Evolutionary conservation across 192 early-diverging fungal genomes (phyloP).

Genomic region (Coemansia sp.): DNA sequence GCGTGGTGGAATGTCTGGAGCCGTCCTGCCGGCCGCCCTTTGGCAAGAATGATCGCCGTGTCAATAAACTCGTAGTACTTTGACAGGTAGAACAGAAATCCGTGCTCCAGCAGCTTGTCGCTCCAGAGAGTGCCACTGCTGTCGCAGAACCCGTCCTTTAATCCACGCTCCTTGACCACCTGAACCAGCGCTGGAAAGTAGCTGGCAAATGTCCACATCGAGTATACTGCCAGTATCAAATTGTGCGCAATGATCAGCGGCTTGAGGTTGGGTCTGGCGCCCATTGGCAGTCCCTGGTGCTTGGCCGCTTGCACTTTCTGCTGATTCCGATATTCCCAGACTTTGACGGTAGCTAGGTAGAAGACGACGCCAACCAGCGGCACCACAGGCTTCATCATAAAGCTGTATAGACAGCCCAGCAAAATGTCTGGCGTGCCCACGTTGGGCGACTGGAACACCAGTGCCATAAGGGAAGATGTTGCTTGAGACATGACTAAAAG

Average conservation of each 20-base stretch:
- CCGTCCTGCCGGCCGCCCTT: conserved; percentile 66
- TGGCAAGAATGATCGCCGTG: conserved; percentile 79
- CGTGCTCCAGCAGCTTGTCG: conserved; percentile 67
- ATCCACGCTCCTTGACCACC: conserved; percentile 52
- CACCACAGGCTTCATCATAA: conserved; percentile 64
- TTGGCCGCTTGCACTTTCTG: conserved; percentile 6
- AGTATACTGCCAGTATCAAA: conserved; percentile 66
- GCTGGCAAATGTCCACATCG: conserved; percentile 68
- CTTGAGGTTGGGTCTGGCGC: conserved; percentile 56
- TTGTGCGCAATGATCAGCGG: conserved; percentile 78
- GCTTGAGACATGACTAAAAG: neutral
- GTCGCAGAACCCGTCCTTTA: conserved; percentile 70
- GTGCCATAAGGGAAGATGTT: neutral
- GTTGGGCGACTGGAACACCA: conserved; percentile 9
- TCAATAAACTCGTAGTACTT: conserved; percentile 89
- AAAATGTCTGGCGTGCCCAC: conserved; percentile 47
- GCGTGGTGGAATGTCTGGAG: conserved; percentile 88
- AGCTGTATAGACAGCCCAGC: conserved; percentile 61
- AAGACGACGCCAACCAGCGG: conserved; percentile 52
- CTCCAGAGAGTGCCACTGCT: conserved; percentile 62
- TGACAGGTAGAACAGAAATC: conserved; percentile 83
- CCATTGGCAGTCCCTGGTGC: neutral
- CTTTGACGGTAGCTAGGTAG: conserved; percentile 18
- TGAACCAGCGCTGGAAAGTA: conserved; percentile 60
- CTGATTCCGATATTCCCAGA: conserved; percentile 29